phyloP scores from a whole-genome alignment of 179 eudicot genomes.

The Corrigiola litoralis region DNA sequence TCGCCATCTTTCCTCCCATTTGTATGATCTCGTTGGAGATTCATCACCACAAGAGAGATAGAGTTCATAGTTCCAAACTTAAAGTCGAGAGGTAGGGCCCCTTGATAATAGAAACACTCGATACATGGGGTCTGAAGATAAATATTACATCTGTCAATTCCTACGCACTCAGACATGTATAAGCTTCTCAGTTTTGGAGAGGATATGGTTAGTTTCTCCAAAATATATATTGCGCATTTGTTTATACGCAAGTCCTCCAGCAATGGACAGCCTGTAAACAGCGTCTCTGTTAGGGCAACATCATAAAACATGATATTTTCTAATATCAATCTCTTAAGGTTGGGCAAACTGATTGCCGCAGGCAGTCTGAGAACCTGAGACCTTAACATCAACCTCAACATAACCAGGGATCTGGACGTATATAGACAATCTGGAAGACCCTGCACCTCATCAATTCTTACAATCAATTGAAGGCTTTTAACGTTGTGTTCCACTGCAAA shows the following conservation, averaged over 20 bases:
- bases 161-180: background rate
- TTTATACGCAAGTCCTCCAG: background rate
- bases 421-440: background rate
- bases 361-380: background rate
- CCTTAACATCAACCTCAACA: background rate
- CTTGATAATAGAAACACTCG: background rate
- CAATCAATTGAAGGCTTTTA: background rate
- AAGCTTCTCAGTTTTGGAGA: background rate
- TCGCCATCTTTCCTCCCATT: background rate
- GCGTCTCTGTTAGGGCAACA: background rate
- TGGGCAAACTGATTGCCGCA: background rate
- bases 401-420: background rate
- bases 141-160: background rate
- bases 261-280: slow-evolving; percentile 5
- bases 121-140: background rate
- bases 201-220: background rate
- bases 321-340: background rate
- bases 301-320: background rate
- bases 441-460: background rate
- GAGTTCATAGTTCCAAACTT: background rate
- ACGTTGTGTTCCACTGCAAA: slow-evolving; percentile 1
- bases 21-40: background rate
- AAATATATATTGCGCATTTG: background rate
- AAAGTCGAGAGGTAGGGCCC: background rate
- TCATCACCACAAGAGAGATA: background rate